Evolutionary conservation across 495 filamentous ascomycete species (phyloP).

Genomic region (Patellaria atrata): DNA sequence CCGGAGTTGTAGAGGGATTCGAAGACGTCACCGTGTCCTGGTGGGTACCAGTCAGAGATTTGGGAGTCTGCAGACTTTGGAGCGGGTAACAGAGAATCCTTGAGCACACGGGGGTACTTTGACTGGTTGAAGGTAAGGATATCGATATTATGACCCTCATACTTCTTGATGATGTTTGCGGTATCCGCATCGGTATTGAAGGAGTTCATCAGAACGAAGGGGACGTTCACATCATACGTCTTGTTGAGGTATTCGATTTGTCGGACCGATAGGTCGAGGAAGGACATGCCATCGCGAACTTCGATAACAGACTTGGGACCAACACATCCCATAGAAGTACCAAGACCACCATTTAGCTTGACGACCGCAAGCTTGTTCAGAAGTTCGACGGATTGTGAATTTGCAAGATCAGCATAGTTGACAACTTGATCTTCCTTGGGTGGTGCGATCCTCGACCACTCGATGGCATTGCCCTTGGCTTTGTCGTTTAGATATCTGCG

Average conservation of each 20-base stretch:
- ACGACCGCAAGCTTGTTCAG: constrained; percentile 95
- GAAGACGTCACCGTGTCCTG: constrained; percentile 98
- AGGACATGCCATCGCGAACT: constrained; percentile 99
- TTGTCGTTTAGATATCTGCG: constrained; percentile 96
- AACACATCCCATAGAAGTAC: constrained; percentile 99
- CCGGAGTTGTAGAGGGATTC: constrained; percentile 99
- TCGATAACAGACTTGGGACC: constrained; percentile 99
- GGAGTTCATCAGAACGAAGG: constrained; percentile 99
- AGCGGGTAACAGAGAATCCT: constrained; percentile 92
- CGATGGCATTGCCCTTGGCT: constrained; percentile 84
- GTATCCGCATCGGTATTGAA: constrained; percentile 99
- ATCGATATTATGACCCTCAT: constrained; percentile 98
- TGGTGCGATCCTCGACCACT: constrained; percentile 92
- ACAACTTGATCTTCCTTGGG: constrained; percentile 85
- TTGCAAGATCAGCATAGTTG: constrained; percentile 74
- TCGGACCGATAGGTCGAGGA: constrained; percentile 95
- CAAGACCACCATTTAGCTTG: constrained; percentile 98
- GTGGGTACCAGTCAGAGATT: constrained; percentile 96
- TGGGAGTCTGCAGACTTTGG: constrained; percentile 79
- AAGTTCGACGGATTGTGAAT: constrained; percentile 77
- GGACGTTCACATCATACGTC: constrained; percentile 92
- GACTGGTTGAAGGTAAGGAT: constrained; percentile 99
- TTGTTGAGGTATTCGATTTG: constrained; percentile 99
- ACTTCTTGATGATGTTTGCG: constrained; percentile 99
- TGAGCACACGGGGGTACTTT: constrained; percentile 88